Conservation (phyloP, 345 rosid species). For the Brassica incana region DNA sequence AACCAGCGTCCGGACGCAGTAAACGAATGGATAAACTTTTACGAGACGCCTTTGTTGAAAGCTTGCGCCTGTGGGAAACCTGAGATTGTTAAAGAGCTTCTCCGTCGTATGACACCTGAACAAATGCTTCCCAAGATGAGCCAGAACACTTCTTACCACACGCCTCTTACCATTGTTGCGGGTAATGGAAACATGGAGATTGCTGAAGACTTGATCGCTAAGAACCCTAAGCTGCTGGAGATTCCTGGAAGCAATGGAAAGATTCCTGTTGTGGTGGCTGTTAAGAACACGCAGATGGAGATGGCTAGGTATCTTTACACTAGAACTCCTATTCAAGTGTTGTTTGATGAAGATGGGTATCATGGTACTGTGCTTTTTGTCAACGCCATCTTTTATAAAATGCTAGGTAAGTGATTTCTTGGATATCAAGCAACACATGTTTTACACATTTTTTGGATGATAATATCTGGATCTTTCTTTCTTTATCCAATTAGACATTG, state of each 20-base stretch:
- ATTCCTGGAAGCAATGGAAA: conserved; percentile 37
- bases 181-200: conserved; percentile 38
- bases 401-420: conserved; percentile 36
- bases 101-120: conserved; percentile 39
- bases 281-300: conserved; percentile 31
- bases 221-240: conserved; percentile 35
- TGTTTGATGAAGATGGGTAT: conserved; percentile 7
- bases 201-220: conserved; percentile 31
- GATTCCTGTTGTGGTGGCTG: conserved; percentile 37
- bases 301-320: conserved; percentile 39
- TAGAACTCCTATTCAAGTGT: conserved; percentile 29
- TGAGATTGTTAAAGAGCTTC: conserved; percentile 32
- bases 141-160: conserved; percentile 32
- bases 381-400: conserved; percentile 33
- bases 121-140: conserved; percentile 40
- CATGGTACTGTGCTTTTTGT: conserved; percentile 29
- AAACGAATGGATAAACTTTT: conserved; percentile 11
- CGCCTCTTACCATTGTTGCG: conserved; percentile 40
- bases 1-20: conserved; percentile 19
- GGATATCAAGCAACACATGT: neutral
- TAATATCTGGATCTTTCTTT: neutral
- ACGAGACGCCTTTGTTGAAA: no score
- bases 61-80: no score
- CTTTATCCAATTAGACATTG: conserved; percentile 22
- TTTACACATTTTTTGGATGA: neutral